phyloP scores from a whole-genome alignment of 1,284 basidiomycete species.

The Cystobasidium slooffiae region DNA sequence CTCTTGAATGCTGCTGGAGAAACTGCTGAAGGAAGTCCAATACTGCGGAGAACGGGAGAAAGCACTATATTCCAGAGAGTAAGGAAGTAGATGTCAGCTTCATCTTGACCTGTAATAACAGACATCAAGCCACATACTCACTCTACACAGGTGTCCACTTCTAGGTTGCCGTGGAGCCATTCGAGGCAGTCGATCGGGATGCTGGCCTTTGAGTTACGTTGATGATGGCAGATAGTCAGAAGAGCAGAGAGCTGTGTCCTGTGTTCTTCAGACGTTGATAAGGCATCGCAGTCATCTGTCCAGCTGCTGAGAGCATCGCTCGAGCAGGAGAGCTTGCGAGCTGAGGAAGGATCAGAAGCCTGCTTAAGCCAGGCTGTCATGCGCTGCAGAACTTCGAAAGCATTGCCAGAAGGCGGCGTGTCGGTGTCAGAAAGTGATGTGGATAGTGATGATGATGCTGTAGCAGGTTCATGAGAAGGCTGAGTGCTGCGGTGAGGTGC shows the following conservation, averaged over 20 bases:
- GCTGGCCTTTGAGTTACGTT: not conserved
- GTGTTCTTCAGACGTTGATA: not conserved
- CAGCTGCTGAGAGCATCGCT: conserved; percentile 1
- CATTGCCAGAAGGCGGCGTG: not conserved
- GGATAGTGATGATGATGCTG: not conserved
- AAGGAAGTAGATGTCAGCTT: not conserved
- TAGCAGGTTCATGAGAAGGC: no score
- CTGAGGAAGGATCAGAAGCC: not conserved
- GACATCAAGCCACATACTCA: not conserved
- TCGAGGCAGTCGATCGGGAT: conserved; percentile 3
- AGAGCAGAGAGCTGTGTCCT: not conserved
- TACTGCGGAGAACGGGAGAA: conserved; percentile 6
- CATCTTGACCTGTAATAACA: not conserved
- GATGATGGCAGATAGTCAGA: conserved; percentile 15
- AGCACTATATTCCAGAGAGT: not conserved
- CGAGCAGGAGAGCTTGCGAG: not conserved
- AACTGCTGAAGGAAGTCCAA: conserved; percentile 2
- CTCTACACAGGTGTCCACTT: not conserved
- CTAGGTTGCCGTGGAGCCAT: not conserved
- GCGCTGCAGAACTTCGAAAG: not conserved
- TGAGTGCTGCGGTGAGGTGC: no score
- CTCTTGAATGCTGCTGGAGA: not conserved
- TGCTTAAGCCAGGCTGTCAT: not conserved
- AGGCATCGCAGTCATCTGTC: not conserved
- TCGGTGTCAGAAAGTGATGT: not conserved